phyloP scores from a whole-genome alignment of 805 yeast species.

The Monosporozyma unispora region DNA sequence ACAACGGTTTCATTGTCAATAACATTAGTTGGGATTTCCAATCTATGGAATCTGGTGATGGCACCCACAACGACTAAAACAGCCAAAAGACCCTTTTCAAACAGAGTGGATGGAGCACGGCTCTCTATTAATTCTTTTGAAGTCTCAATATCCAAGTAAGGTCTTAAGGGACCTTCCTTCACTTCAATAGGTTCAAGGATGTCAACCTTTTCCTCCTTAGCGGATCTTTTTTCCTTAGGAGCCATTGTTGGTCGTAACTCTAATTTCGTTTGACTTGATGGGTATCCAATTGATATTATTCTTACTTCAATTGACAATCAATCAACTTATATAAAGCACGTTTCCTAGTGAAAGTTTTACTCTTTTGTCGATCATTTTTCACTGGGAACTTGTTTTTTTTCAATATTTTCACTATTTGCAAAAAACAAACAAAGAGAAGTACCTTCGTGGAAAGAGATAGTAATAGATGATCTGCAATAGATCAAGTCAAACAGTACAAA shows the following conservation, averaged over 20 bases:
- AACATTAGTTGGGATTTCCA: constrained; percentile 65
- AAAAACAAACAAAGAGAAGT: not conserved
- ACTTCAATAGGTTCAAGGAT: constrained; percentile 27
- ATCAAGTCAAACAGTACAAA: not conserved
- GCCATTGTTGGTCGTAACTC: constrained; percentile 2
- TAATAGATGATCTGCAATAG: not conserved
- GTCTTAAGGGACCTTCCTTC: constrained; percentile 44
- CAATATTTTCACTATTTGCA: not conserved
- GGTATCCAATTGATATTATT: not conserved
- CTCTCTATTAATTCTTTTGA: constrained; percentile 32
- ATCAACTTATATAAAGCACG: not conserved
- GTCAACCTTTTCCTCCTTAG: constrained; percentile 27
- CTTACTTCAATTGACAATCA: not conserved
- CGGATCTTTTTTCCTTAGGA: constrained; percentile 6
- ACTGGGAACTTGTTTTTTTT: too few relatives aligned
- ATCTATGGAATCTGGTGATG: constrained; percentile 49
- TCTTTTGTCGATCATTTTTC: not conserved
- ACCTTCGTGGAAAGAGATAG: not conserved
- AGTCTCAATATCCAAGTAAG: constrained; percentile 46
- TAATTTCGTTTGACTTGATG: not conserved
- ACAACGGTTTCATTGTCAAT: constrained; percentile 89
- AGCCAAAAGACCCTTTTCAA: constrained; percentile 35
- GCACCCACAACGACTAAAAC: constrained; percentile 43
- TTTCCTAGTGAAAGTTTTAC: not conserved
- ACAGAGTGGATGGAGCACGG: constrained; percentile 32